These are phyloP conservation scores for Trametes coccinea DNA, from an alignment of 768 basidiomycete species.

Conservation along the genomic window DNA sequence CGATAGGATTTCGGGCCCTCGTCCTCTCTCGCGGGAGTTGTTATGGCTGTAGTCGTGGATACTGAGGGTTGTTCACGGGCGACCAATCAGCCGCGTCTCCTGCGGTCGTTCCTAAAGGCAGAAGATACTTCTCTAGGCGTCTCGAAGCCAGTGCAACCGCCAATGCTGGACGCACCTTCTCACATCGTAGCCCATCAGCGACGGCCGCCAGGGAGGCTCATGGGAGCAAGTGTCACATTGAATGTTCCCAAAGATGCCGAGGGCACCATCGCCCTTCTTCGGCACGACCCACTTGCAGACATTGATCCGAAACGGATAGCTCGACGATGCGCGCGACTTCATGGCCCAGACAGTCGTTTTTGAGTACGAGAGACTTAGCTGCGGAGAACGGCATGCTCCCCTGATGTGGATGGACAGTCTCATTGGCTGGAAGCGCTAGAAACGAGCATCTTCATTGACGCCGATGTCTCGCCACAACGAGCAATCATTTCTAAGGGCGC, in stretches of 20 bases:
- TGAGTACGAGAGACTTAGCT: not conserved
- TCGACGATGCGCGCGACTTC: not conserved
- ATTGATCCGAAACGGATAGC: conserved; percentile 1
- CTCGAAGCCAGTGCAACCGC: conserved; percentile 11
- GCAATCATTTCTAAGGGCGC: no score
- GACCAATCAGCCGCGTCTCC: not conserved
- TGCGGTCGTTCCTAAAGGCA: not conserved
- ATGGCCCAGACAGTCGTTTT: not conserved
- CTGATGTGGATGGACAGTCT: not conserved
- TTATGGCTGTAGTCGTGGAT: not conserved
- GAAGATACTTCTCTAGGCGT: not conserved
- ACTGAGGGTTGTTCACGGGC: no score
- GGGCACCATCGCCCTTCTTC: conserved; percentile 7
- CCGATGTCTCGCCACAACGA: no score
- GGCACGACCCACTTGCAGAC: conserved; percentile 2
- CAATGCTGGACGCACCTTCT: conserved; percentile 15
- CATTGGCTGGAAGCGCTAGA: no score
- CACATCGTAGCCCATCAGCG: conserved; percentile 4
- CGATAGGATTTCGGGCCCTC: not conserved
- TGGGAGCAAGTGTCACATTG: conserved; percentile 1
- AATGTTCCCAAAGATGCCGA: conserved; percentile 15
- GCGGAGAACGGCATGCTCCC: no score
- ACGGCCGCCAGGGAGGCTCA: conserved; percentile 14
- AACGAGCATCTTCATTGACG: no score
- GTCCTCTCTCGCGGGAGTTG: not conserved